Evolutionary conservation across 2,329 filamentous ascomycete genomes (phyloP), one percentile per base, ranked within the genome.

Genomic region (Colletotrichum sp.): DNA sequence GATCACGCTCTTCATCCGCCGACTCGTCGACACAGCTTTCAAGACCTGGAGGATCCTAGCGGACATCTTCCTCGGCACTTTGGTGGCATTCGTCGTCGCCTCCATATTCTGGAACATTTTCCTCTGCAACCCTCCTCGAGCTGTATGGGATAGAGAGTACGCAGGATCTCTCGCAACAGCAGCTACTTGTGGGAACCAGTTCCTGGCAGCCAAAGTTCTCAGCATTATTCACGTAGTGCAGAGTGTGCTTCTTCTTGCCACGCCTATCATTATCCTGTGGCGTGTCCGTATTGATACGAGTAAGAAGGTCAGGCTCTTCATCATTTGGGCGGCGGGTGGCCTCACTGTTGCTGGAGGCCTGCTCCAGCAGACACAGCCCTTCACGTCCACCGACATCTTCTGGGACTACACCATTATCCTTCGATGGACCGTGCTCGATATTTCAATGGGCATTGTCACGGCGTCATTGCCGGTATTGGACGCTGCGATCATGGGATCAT

Each of bases 231-330:
- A 84, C 68, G 80, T 82, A 10, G 78, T 81, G n/a, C 80, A 83
- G 78, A 82, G 83, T 69, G 78, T 83, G 39, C 77, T 78, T 4
- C 76, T 84, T 1, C 78, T 84, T 8, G 69, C 77, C 13, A 80
- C 81, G 1, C 83, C 83, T 1, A 68, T 84, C 13, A 79, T 83
- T 9, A 80, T 84, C 2, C 75, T 84, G 9, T 83, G 80, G 80
- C 80, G 80, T 15, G 78, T 84, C 16, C 77, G 79, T 13, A 83
- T 84, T 78, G 78, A 78, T 1, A 71, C 55, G 32, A 28, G 44
- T 10, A 81, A 79, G 9, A 84, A 82, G 57, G 52, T 78, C 9
- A 76, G 81, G 5, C 78, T 84, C 6, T 81, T 79, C 67, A 49
- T 81, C 55, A 78, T 84, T 60, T 84, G 84, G 77, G 78, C 78